phyloP scores from a whole-genome alignment of 2,329 filamentous ascomycete species.

The Septoria linicola region DNA sequence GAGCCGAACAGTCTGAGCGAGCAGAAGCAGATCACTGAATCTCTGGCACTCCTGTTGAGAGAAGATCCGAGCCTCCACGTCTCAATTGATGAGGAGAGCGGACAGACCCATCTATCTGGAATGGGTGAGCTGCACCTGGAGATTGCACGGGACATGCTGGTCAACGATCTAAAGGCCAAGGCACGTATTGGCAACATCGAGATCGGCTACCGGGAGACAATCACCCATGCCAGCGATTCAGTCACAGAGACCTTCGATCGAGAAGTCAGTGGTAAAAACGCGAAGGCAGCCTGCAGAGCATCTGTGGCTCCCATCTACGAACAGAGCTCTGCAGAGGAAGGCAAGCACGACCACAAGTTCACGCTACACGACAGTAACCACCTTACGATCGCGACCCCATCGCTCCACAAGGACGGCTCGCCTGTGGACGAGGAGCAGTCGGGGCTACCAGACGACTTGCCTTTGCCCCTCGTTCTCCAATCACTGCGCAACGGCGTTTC shows the following conservation, averaged over 20 bases:
- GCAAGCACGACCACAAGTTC: conserved; percentile 41
- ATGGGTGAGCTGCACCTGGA: conserved; percentile 97
- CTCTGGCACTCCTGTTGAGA: conserved; percentile 73
- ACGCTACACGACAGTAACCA: conserved; percentile 67
- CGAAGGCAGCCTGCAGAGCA: conserved; percentile 73
- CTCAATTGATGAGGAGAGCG: conserved; percentile 80
- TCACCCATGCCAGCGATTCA: conserved; percentile 58
- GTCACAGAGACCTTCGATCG: conserved; percentile 70
- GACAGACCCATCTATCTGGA: conserved; percentile 87
- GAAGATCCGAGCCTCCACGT: conserved; percentile 93
- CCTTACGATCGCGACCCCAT: conserved; percentile 57
- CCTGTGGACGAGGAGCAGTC: conserved; percentile 45
- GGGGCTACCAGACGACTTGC: conserved; percentile 56
- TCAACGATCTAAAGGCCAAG: conserved; percentile 85
- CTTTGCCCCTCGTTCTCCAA: conserved; percentile 50
- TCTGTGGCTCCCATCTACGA: conserved; percentile 50
- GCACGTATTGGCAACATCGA: conserved; percentile 84
- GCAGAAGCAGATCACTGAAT: conserved; percentile 74
- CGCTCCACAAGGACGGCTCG: conserved; percentile 45
- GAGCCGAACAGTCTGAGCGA: conserved; percentile 76
- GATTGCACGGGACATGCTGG: conserved; percentile 82
- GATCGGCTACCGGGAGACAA: conserved; percentile 88
- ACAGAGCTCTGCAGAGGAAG: conserved; percentile 8
- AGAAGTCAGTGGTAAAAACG: conserved; percentile 73
- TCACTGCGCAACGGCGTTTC: conserved; percentile 74